Evolutionary conservation across 768 basidiomycete genomes (phyloP), one percentile per base, ranked within the genome.

Genomic region (Tulasnella sp.): DNA sequence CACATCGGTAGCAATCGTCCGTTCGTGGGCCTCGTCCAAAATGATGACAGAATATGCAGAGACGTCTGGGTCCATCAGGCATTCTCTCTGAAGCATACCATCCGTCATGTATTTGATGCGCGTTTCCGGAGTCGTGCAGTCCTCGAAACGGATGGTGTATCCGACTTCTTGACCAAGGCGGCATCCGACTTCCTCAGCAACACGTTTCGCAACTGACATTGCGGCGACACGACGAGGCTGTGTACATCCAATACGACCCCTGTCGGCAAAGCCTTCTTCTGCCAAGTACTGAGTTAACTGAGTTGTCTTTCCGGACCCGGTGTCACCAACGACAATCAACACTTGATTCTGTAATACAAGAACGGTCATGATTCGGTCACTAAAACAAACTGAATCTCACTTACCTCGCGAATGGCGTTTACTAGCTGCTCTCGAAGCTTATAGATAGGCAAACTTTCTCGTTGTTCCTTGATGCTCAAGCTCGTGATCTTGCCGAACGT

Each of bases 401-500:
- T 73, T 87, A 96, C 96, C 86, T 96, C 93, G 80, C 88, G 88
- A 80, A 99, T 93, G 82, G 98, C 98, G 81, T 97, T 90, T 19
- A 99, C 88, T 6, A 99, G 86, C 31, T 95, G 91, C 0, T 96
- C 95, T 31, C 95, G 91, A 71, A 99, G 92, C 85, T 98, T 99
- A 87, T 92, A 99, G 68, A 99, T 98, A 16, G 98, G 98, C 80
- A 99, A 86, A 83, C 89, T 93, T 85, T 91, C 92, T 77, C 98
- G 88, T 83, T 99, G 98, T 0, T 99, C 98, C 83, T 97, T 94
- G 40, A 99, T 97, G 81, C 93, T 94, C 77, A 97, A 88, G 18
- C 83, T 88, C 0, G 98, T 97, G 82, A 96, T 94, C 87, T 96
- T 94, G 84, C 98, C 98, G 82, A 93, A 99, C 2, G 97, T 96